Percentiles rank a stretch among this genome's conserved stretches.
Conservation (phyloP, 73 alveolate genomes). For the Paramecium sonneborni region DNA sequence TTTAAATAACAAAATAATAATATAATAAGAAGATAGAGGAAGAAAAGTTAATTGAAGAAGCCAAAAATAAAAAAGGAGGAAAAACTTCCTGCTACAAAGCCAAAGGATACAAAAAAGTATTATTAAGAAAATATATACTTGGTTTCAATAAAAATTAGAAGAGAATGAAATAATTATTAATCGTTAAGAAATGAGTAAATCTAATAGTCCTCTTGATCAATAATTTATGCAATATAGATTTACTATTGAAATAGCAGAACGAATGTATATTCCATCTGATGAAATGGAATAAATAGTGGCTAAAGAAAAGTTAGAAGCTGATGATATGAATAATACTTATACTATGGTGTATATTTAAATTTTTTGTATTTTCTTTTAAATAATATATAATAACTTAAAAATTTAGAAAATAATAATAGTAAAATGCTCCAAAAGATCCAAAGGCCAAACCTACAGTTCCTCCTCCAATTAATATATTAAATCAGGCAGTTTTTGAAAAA, state of each 20-base stretch:
- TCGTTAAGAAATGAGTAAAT: not conserved
- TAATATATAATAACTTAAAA: too few species aligned
- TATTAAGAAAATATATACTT: not conserved
- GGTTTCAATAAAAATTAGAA: conserved; percentile 53
- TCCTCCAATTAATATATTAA: conserved; percentile 49
- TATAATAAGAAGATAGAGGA: conserved; percentile 59
- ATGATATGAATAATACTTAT: conserved; percentile 13
- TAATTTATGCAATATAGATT: conserved; percentile 7
- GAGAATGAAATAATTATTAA: conserved; percentile 53
- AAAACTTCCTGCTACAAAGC: conserved; percentile 58
- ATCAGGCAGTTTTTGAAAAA: conserved; percentile 22
- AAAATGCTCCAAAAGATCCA: conserved; percentile 59
- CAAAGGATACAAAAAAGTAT: conserved; percentile 62
- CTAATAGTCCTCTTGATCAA: conserved; percentile 1
- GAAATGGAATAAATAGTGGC: not conserved
- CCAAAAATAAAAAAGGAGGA: conserved; percentile 58
- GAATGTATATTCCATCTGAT: conserved; percentile 21
- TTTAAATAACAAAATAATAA: conserved; percentile 49
- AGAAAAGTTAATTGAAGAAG: conserved; percentile 57
- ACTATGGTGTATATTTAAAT: too few species aligned
- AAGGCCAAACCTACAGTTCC: conserved; percentile 64
- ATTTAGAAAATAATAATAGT: too few species aligned
- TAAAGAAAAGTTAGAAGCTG: conserved; percentile 12
- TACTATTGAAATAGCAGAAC: conserved; percentile 32
- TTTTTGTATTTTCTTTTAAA: too few species aligned